These are phyloP conservation scores for Xylariaceae sp. DNA, from an alignment of 2,329 filamentous ascomycete species.

Conservation along the genomic window DNA sequence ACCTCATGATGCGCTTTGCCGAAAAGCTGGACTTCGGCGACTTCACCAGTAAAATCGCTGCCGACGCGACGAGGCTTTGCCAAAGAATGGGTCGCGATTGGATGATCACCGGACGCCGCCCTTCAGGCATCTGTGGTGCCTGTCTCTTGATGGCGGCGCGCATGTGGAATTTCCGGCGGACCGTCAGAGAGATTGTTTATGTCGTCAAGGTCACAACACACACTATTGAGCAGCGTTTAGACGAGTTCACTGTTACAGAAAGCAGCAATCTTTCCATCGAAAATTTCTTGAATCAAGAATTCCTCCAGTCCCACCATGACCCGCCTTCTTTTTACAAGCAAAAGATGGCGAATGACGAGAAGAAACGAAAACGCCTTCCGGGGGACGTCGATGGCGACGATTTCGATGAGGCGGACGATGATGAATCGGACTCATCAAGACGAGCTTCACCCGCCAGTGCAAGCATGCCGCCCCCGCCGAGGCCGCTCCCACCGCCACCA, in stretches of 20 bases:
- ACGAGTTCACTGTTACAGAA: constrained; percentile 85
- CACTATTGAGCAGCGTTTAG: constrained; percentile 84
- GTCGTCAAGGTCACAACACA: constrained; percentile 94
- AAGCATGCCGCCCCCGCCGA: constrained; percentile 31
- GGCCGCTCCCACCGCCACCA: constrained; percentile 28
- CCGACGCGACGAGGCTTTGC: constrained; percentile 81
- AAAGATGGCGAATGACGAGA: constrained; percentile 43
- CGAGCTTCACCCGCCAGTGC: constrained; percentile 21
- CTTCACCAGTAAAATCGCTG: constrained; percentile 75
- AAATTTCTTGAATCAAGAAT: constrained; percentile 69
- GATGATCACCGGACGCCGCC: constrained; percentile 92
- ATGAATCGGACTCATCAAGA: constrained; percentile 12
- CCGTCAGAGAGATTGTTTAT: constrained; percentile 91
- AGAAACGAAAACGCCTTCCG: constrained; percentile 42
- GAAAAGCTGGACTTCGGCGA: constrained; percentile 85
- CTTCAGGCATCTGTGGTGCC: constrained; percentile 89
- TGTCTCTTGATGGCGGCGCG: constrained; percentile 91
- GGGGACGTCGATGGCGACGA: constrained; percentile 33
- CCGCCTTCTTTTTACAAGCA: constrained; percentile 77
- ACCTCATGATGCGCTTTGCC: constrained; percentile 86
- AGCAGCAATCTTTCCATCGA: constrained; percentile 81
- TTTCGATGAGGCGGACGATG: constrained; percentile 22
- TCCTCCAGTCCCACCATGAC: constrained; percentile 67
- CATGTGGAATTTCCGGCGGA: constrained; percentile 96
- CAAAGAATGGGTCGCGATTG: constrained; percentile 94